A percentile compares a stretch with the other conserved stretches of the same genome.
phyloP scores from a whole-genome alignment of 2,329 filamentous ascomycete species.

The Madurella fahalii region DNA sequence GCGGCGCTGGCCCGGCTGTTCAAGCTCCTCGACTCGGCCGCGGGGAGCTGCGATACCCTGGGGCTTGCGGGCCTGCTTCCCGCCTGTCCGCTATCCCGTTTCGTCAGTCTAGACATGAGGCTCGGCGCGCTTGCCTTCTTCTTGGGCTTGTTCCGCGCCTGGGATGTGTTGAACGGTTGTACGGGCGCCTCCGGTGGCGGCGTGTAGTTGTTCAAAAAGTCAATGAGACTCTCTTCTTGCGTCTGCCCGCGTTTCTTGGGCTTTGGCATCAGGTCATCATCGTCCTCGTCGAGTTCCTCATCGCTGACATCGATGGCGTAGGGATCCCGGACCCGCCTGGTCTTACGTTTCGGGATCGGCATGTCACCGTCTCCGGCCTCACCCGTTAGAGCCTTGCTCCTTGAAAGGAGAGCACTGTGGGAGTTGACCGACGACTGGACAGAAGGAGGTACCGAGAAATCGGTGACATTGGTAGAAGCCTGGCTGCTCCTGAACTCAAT shows the following conservation, averaged over 20 bases:
- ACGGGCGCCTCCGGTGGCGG: conserved; percentile 53
- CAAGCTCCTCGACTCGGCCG: conserved; percentile 35
- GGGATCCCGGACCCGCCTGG: conserved; percentile 75
- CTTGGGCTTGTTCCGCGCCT: conserved; percentile 42
- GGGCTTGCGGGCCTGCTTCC: conserved; percentile 27
- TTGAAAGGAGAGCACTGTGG: conserved; percentile 61
- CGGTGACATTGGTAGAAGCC: conserved; percentile 53
- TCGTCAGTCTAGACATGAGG: conserved; percentile 56
- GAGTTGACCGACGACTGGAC: conserved; percentile 69
- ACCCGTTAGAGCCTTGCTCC: conserved; percentile 36
- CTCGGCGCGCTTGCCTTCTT: conserved; percentile 63
- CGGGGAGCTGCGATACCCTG: conserved; percentile 24
- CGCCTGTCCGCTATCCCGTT: conserved; percentile 34
- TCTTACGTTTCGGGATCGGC: conserved; percentile 66
- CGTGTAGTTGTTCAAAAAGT: conserved; percentile 67
- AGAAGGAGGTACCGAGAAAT: conserved; percentile 51
- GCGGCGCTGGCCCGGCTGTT: conserved; percentile 37
- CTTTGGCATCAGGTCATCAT: conserved; percentile 38
- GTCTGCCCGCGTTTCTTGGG: conserved; percentile 36
- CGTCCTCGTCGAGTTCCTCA: conserved; percentile 56
- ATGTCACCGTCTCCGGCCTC: conserved; percentile 45
- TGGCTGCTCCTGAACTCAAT: conserved; percentile 50
- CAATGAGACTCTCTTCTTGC: conserved; percentile 65
- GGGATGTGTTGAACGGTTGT: conserved; percentile 33
- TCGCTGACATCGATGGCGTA: conserved; percentile 87